phyloP scores from a whole-genome alignment of 2,329 filamentous ascomycete species.

The Colletotrichum tamarilloi region DNA sequence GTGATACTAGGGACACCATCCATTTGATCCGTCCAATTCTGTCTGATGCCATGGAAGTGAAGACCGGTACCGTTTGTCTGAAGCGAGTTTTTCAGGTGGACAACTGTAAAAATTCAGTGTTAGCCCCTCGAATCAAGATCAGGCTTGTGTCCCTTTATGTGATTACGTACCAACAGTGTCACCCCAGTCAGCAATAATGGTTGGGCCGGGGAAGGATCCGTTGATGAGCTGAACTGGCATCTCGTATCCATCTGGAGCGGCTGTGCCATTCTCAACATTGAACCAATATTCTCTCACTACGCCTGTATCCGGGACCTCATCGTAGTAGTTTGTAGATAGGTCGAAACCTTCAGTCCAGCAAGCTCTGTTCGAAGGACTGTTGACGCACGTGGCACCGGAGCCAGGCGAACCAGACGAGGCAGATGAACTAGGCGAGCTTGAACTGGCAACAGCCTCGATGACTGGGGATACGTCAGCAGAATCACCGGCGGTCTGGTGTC shows the following conservation, averaged over 20 bases:
- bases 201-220: constrained; percentile 69
- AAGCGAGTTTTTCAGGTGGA: constrained; percentile 65
- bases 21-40: constrained; percentile 62
- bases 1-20: constrained; percentile 66
- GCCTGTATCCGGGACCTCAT: background rate
- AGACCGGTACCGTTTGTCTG: constrained; percentile 67
- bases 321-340: constrained; percentile 6
- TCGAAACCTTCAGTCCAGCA: background rate
- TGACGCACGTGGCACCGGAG: no score
- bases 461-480: no score
- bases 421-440: no score
- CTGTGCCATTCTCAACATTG: background rate
- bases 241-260: no score
- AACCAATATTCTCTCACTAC: constrained; percentile 8
- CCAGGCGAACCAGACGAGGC: no score
- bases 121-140: no score
- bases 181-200: constrained; percentile 64
- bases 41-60: constrained; percentile 72
- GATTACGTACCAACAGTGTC: constrained; percentile 48
- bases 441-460: no score
- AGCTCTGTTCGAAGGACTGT: background rate
- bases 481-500: no score
- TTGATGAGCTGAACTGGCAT: constrained; percentile 52
- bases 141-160: no score
- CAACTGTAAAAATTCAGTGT: constrained; percentile 25